Base-by-base conservation (phyloP, 306 rosid genomes). In the Gastrolobium villosum region DNA sequence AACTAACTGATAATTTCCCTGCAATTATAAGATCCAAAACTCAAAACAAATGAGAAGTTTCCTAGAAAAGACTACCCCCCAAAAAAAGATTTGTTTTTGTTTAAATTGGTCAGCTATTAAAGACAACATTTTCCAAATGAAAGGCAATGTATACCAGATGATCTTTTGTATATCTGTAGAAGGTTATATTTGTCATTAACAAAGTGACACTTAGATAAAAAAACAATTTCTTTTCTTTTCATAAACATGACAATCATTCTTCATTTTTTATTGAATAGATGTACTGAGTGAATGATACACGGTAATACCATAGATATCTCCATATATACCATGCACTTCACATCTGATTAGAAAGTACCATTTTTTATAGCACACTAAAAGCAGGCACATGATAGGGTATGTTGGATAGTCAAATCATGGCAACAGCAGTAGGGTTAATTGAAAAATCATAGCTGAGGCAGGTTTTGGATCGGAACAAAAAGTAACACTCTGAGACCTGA, bases 391-490 rank as follows among this genome's bases (percentile, higher is more conserved):
- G 71, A 30, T 15, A 43, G 10, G 11, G 13, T 14, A 50, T 77
- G 31, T 54, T 64, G 70, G 48, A 50, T 46, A 30, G 14, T 53
- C 78, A 62, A 8, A 45, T 8, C 70, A 61, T 8, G 50, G 44
- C 56, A 73, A 26, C 48, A 14, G 35, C 20, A 43, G 15, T 31
- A 74, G 55, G 28, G 61, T 7, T 28, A 11, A 64, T 57, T 65
- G 44, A 45, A 55, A 34, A 74, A 67, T 48, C 77, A 68, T 36
- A 68, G 15, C 76, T 10, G 39, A 45, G 68, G 13, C 41, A 67
- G 70, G 55, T 36, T 67, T 62, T 45, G 41, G 11, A 15, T 31
- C 32, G 44, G 55, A 26, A 78, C 62, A 62, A 14, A 79, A 79
- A 14, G 45, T 39, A 26, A 63, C 30, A 63, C 11, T 57, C 5